Conservation (phyloP, 2,329 filamentous ascomycete genomes). For the Sporothrix euskadiensis region DNA sequence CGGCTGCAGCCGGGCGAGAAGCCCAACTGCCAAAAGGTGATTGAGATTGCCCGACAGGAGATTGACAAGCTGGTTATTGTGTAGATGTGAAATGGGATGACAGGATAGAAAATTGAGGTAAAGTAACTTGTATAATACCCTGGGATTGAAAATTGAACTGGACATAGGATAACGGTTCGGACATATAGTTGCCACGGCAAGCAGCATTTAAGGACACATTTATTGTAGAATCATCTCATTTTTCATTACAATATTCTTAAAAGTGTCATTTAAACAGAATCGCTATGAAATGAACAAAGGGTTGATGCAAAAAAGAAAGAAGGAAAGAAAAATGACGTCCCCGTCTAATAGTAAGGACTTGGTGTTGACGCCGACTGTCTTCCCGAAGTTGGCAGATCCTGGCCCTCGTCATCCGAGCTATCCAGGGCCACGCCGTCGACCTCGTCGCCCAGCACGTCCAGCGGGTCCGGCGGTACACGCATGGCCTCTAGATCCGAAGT, state of each 20-base stretch:
- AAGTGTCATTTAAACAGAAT: background rate
- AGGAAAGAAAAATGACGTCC: background rate
- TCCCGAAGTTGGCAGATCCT: background rate
- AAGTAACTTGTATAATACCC: background rate
- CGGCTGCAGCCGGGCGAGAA: constrained; percentile 41
- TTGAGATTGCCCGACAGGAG: constrained; percentile 56
- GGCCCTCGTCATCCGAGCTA: constrained; percentile 49
- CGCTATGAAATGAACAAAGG: constrained; percentile 1
- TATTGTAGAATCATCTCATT: background rate
- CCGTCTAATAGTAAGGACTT: constrained; percentile 11
- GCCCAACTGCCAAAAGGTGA: constrained; percentile 52
- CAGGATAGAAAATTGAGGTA: background rate
- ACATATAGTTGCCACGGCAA: background rate
- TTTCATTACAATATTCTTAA: background rate
- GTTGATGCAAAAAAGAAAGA: too few relatives aligned
- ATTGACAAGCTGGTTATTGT: constrained; percentile 57
- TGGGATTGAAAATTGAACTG: background rate
- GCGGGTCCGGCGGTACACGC: constrained; percentile 54
- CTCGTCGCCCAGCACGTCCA: constrained; percentile 46
- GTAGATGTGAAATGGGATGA: constrained; percentile 3
- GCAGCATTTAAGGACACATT: background rate
- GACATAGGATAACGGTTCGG: background rate
- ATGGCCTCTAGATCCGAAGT: constrained; percentile 63
- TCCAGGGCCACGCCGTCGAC: constrained; percentile 34
- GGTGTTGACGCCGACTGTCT: background rate